Conservation (phyloP, 75 land plant genomes). For the Selaginella tamariscina region DNA sequence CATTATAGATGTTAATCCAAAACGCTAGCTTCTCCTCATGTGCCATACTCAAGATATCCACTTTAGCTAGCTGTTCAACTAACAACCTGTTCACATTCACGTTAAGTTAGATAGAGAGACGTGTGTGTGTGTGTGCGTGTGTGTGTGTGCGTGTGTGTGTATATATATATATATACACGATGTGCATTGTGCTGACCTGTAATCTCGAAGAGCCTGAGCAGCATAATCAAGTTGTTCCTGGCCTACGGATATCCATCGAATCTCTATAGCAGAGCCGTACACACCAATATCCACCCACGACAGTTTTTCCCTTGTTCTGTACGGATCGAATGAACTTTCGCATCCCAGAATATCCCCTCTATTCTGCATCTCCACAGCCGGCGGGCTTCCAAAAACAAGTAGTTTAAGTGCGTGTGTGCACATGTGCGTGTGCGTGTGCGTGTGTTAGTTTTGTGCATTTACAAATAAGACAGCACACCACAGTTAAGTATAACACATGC, state of each 20-base stretch:
- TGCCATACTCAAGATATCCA: constrained; percentile 44
- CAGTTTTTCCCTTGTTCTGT: constrained; percentile 48
- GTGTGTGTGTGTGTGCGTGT: too few species aligned
- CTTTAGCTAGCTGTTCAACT: constrained; percentile 76
- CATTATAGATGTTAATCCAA: constrained; percentile 90
- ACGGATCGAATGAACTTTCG: constrained; percentile 58
- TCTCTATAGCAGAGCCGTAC: constrained; percentile 50
- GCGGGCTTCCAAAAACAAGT: constrained; percentile 35
- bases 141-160: too few species aligned
- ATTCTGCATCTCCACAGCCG: constrained; percentile 36
- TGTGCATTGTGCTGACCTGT: too few species aligned
- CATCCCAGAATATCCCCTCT: constrained; percentile 34
- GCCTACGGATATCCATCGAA: constrained; percentile 77
- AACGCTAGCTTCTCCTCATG: constrained; percentile 65
- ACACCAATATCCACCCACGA: constrained; percentile 71
- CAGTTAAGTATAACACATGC: too few species aligned
- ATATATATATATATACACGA: too few species aligned
- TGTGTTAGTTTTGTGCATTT: too few species aligned
- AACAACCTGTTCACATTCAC: constrained; percentile 32
- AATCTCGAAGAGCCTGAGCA: constrained; percentile 47
- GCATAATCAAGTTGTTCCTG: constrained; percentile 82
- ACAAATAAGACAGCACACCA: too few species aligned
- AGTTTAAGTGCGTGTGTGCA: too few species aligned
- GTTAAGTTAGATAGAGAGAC: constrained; percentile 8
- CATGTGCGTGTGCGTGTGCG: too few species aligned